Percentiles rank a stretch among this genome's conserved stretches.
phyloP scores from a whole-genome alignment of 106 monocot genomes.

The Phalaenopsis aphrodite region DNA sequence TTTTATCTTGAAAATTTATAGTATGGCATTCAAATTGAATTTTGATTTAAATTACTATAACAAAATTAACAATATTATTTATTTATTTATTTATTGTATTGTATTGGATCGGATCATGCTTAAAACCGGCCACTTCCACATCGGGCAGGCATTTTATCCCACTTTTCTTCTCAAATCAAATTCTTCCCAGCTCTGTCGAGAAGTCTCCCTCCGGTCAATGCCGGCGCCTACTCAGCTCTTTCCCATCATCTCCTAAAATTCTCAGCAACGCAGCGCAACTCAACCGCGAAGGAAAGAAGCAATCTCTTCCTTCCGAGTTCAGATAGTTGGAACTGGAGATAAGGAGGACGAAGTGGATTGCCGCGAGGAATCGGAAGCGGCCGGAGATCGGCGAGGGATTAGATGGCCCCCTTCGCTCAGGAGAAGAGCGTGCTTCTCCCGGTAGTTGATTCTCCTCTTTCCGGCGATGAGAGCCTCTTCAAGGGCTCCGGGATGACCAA shows the following conservation, averaged over 20 bases:
- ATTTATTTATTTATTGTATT: too few species aligned
- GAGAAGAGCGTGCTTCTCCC: slow-evolving; percentile 48
- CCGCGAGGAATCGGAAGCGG: not conserved
- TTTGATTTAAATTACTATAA: not conserved
- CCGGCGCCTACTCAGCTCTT: not conserved
- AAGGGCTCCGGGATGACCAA: slow-evolving; percentile 76
- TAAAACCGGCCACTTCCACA: not conserved
- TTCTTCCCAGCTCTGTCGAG: not conserved
- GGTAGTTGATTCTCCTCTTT: slow-evolving; percentile 26
- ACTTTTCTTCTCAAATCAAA: not conserved
- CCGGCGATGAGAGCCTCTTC: slow-evolving; percentile 53
- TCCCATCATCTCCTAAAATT: not conserved
- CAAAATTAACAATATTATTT: not conserved
- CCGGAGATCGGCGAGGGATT: not conserved
- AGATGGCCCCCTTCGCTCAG: slow-evolving; percentile 2
- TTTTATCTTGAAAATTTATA: too few species aligned
- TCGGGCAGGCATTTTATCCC: not conserved
- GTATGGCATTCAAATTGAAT: not conserved
- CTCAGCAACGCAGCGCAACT: not conserved
- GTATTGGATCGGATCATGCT: too few species aligned
- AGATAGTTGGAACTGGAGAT: not conserved
- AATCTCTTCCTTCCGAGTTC: not conserved
- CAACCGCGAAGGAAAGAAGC: not conserved
- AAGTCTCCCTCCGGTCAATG: not conserved
- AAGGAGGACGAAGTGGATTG: not conserved